Evolutionary conservation across 306 rosid genomes (phyloP).

Genomic region (Hippophae gyantsensis): DNA sequence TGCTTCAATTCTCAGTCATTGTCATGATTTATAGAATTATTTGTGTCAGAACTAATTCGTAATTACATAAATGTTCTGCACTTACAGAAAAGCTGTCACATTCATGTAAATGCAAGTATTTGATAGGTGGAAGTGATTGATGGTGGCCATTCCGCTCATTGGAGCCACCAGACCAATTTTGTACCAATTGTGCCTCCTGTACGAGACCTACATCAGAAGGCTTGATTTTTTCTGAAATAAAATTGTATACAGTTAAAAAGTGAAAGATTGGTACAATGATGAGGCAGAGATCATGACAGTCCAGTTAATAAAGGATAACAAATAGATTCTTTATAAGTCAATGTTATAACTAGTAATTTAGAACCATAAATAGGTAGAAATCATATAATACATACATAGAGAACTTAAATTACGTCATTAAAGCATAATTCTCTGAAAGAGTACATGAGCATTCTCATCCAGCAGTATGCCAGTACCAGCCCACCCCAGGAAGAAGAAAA

Average conservation of each 20-base stretch:
- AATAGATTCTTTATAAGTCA: too few relatives aligned
- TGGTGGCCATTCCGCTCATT: conserved; percentile 49
- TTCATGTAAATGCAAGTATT: conserved; percentile 81
- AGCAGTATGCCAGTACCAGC: too few relatives aligned
- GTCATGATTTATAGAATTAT: conserved; percentile 5
- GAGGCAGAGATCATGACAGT: not conserved
- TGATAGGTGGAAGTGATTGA: conserved; percentile 64
- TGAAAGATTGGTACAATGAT: conserved; percentile 7
- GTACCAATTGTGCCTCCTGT: conserved; percentile 85
- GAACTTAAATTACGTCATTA: not conserved
- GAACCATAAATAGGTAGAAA: not conserved
- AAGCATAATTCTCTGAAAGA: too few relatives aligned
- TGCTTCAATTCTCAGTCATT: conserved; percentile 8
- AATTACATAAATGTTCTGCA: not conserved
- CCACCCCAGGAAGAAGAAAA: too few relatives aligned
- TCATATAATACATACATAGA: not conserved
- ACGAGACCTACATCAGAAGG: conserved; percentile 93
- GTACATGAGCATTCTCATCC: too few relatives aligned
- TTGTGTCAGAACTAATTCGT: not conserved
- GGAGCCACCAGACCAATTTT: conserved; percentile 53
- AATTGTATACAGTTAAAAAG: conserved; percentile 18
- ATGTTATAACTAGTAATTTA: not conserved
- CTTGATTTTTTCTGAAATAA: conserved; percentile 78
- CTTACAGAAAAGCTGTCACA: conserved; percentile 83
- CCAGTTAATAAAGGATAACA: too few relatives aligned